Conservation (phyloP, 2,329 filamentous ascomycete genomes). For the Ilyonectria robusta region DNA sequence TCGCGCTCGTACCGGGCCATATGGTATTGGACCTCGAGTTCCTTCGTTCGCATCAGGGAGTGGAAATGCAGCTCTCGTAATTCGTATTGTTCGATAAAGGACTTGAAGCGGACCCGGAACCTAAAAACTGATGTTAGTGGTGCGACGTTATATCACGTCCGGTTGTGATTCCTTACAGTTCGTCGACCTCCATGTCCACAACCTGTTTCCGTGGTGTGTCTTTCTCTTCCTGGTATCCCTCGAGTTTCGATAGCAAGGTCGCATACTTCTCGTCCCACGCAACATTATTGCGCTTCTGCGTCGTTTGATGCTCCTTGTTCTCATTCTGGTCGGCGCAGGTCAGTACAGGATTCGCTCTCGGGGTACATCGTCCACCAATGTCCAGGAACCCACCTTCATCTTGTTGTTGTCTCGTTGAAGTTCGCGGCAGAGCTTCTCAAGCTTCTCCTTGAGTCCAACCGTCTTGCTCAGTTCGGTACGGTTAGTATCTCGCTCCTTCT, state of each 20-base stretch:
- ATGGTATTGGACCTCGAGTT: conserved; percentile 94
- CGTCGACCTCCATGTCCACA: conserved; percentile 89
- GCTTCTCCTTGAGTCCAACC: conserved; percentile 91
- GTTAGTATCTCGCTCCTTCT: conserved; percentile 95
- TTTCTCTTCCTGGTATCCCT: conserved; percentile 90
- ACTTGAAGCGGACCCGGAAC: conserved; percentile 90
- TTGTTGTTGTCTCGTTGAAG: conserved; percentile 98
- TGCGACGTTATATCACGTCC: not conserved
- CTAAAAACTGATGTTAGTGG: conserved; percentile 60
- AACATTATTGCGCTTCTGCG: conserved; percentile 84
- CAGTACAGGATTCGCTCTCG: conserved; percentile 36
- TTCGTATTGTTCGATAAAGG: conserved; percentile 96
- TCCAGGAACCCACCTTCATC: conserved; percentile 80
- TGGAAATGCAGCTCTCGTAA: conserved; percentile 95
- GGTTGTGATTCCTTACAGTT: conserved; percentile 73
- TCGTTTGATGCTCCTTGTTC: conserved; percentile 91
- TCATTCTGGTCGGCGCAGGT: conserved; percentile 74
- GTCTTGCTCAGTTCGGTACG: conserved; percentile 92
- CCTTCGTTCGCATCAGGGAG: conserved; percentile 91
- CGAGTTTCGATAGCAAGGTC: conserved; percentile 84
- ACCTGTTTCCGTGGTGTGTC: conserved; percentile 85
- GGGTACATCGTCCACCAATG: not conserved
- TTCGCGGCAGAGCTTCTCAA: conserved; percentile 96
- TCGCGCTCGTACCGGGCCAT: conserved; percentile 91
- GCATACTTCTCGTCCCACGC: conserved; percentile 90